Percentiles rank a stretch among this genome's conserved stretches.
Evolutionary conservation across 169 alveolate genomes (phyloP).

Genomic region (Eimeria zaria): DNA sequence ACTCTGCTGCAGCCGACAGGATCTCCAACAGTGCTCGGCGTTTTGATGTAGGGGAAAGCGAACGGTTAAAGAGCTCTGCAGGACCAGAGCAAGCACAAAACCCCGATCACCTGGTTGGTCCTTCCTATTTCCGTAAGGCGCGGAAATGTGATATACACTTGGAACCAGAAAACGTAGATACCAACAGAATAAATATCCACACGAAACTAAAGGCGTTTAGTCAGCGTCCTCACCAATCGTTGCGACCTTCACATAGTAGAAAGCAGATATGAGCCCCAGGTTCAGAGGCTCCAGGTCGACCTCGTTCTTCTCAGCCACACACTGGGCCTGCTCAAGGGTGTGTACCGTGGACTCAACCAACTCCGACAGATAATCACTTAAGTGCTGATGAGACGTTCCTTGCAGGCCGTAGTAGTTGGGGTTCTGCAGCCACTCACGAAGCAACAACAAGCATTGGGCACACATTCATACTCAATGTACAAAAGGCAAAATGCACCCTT

Average conservation of each 20-base stretch:
- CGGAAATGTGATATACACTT: not conserved
- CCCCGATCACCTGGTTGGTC: not conserved
- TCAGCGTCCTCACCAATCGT: slow-evolving; percentile 84
- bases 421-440: slow-evolving; percentile 91
- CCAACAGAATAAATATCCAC: not conserved
- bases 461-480: not conserved
- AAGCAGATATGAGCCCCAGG: slow-evolving; percentile 93
- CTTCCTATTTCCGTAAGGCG: not conserved
- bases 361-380: slow-evolving; percentile 97
- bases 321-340: slow-evolving; percentile 96
- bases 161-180: not conserved
- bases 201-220: not conserved
- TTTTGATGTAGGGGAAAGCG: slow-evolving; percentile 87
- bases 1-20: slow-evolving; percentile 93
- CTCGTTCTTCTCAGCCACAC: slow-evolving; percentile 96
- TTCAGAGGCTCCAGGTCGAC: slow-evolving; percentile 91
- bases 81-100: not conserved
- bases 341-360: slow-evolving; percentile 97
- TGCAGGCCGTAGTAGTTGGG: slow-evolving; percentile 99
- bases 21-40: slow-evolving; percentile 92
- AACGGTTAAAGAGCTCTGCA: slow-evolving; percentile 90
- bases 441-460: not conserved
- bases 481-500: not conserved
- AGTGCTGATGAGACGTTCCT: slow-evolving; percentile 96
- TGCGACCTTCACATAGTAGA: slow-evolving; percentile 86